Evolutionary conservation across 768 basidiomycete species (phyloP), one percentile per base, ranked within the genome.

Genomic region (Rhodotorula graminis): DNA sequence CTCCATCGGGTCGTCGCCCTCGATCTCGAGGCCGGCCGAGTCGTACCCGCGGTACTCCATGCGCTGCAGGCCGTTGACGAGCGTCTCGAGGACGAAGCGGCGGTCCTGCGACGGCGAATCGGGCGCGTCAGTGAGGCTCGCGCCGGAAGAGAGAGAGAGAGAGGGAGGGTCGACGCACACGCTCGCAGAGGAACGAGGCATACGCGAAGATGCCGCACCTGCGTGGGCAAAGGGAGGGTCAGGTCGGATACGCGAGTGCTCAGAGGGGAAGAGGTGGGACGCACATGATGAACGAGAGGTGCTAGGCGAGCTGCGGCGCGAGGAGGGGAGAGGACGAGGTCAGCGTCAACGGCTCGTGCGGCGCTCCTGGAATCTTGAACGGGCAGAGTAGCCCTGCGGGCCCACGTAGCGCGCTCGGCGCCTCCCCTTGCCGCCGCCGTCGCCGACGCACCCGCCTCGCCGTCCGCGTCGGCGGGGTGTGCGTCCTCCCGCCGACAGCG

Each of bases 1-100:
- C 61, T 88, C 83, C 58, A 88, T 88, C 3, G 87, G 83, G 77
- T 88, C 88, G 84, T 98, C 94, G 55, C 93, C 95, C 79, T 99
- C 96, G 76, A 97, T 86, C 65, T 81, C 82, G 67, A 84, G 83
- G 77, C 83, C 83, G 81, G 74, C 96, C 76, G 91, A 93, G 81
- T 99, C 96, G 80, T 99, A 99, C 53, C 96, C 96, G 80, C 96
- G 90, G 82, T 99, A 99, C 81, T 99, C 96, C 77, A 97, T 88
- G 71, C 96, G 89, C 65, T 91, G 88, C 71, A 99, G 90, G 73
- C 94, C 96, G 68, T 88, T 89, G 79, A 88, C 87, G 63, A 99
- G 87, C 73, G 93, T 88, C 78, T 98, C 93, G 73, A 95, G 88
- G 75, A 98, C 85, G 78, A 92, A 89, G 81, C 90, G 88, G 77